Evolutionary conservation across 176 grass and related monocot species (phyloP), one percentile per base, ranked within the genome.

Genomic region (Rhynchospora breviuscula): DNA sequence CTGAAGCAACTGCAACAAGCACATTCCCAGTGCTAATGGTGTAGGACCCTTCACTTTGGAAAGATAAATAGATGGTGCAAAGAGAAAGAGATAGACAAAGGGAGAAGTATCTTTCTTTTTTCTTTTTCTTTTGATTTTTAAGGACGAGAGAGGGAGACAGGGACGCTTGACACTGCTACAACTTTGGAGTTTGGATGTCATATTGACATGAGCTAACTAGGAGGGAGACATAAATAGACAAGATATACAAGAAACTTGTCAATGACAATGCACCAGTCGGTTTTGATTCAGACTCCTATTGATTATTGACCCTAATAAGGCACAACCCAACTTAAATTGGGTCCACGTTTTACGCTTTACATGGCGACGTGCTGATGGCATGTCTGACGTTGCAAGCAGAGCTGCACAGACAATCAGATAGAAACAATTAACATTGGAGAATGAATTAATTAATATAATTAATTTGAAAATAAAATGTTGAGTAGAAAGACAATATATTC

Each of bases 1-100:
- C 10, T 46, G 74, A 67, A 89, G 59, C 87, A 83, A 63, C 72
- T 8, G 51, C 84, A 63, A 66, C 67, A 88, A 79, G 51, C 57
- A 19, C 59, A 61, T 22, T 57, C 17, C 9, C 8, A 63, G 11
- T 64, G 62, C 62, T 64, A 29, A 11, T 64, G 62, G 40, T 47
- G 8, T 74, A 52, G 47, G 71, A 26, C 46, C 46, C 47, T 25
- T 76, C 46, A 76, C 72, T 76, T 31, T 76, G 48, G 22, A 76
- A 76, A 76, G 48, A 29, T 31, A 76, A 54, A 54, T 69, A 14
- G 48, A 31, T 26, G 6, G 48, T 76, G 19, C 72, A 56, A 54
- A 53, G 3, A 29, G 49, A 54, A 51, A 72, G 3, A 46, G 18
- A 21, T 72, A 18, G 68, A 72, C 9, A 72, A 72, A 72, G 44